Evolutionary conservation across 768 basidiomycete species (phyloP).

Genomic region (Cytidiella melzeri): DNA sequence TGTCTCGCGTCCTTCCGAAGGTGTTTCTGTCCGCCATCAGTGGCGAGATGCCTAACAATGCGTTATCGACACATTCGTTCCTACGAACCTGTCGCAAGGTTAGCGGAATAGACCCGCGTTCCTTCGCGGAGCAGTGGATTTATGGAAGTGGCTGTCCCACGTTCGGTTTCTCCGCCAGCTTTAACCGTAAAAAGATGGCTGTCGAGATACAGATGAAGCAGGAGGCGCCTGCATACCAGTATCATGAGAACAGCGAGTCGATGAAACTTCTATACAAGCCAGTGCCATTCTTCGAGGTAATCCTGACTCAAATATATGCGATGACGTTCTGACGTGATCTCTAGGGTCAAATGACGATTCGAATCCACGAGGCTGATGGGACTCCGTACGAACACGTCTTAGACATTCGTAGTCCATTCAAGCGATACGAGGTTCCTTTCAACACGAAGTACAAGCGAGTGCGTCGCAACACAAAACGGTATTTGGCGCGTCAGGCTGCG

Average conservation of each 20-base stretch:
- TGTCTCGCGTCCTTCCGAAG: constrained; percentile 92
- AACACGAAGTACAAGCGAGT: constrained; percentile 98
- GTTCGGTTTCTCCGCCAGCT: constrained; percentile 83
- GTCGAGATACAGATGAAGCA: constrained; percentile 95
- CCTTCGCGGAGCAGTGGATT: constrained; percentile 99
- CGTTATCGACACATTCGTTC: constrained; percentile 85
- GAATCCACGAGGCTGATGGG: constrained; percentile 98
- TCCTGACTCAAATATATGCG: background rate
- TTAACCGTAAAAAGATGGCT: constrained; percentile 97
- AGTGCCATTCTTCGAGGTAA: constrained; percentile 83
- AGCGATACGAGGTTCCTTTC: constrained; percentile 97
- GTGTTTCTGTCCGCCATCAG: constrained; percentile 91
- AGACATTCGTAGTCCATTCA: constrained; percentile 80
- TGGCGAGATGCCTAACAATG: constrained; percentile 81
- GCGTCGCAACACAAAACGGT: constrained; percentile 94
- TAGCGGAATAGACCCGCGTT: constrained; percentile 81
- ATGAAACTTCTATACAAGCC: constrained; percentile 67
- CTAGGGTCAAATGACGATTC: constrained; percentile 95
- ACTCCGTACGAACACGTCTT: constrained; percentile 98
- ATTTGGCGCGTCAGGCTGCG: constrained; percentile 86
- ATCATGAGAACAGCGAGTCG: constrained; percentile 62
- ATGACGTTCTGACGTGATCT: background rate
- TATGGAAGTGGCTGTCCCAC: constrained; percentile 95
- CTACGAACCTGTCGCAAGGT: constrained; percentile 89
- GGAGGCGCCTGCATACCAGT: constrained; percentile 69